Evolutionary conservation across 1,139 yeast genomes (phyloP).

Genomic region (Geotrichum phurueaensis): DNA sequence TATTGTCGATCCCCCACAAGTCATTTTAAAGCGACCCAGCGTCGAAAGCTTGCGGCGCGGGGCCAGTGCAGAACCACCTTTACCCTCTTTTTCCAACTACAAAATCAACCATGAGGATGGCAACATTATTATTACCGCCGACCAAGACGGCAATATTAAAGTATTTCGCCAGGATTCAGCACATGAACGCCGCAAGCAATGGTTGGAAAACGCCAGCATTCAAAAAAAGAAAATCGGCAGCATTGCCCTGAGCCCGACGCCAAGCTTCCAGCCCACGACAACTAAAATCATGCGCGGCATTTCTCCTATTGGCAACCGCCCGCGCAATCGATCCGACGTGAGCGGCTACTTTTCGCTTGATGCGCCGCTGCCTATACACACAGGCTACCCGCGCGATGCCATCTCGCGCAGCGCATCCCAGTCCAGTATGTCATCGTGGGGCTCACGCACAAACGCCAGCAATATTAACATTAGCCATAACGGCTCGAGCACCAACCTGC

Average conservation of each 20-base stretch:
- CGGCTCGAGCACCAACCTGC: neutral
- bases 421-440: slow-evolving; percentile 12
- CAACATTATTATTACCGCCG: slow-evolving; percentile 67
- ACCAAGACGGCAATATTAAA: slow-evolving; percentile 63
- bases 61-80: neutral
- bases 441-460: neutral
- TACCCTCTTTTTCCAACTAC: neutral
- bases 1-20: slow-evolving; percentile 36
- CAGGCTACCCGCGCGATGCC: neutral
- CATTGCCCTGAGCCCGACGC: slow-evolving; percentile 5
- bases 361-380: neutral
- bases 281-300: neutral
- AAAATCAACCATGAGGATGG: slow-evolving; percentile 26
- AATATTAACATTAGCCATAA: neutral
- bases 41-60: neutral
- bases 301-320: slow-evolving; percentile 3
- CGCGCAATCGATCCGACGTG: slow-evolving; percentile 1
- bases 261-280: neutral
- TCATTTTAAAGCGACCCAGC: slow-evolving; percentile 1
- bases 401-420: neutral
- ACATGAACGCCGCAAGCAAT: slow-evolving; percentile 25
- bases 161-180: slow-evolving; percentile 80
- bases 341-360: neutral
- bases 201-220: slow-evolving; percentile 11
- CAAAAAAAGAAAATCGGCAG: slow-evolving; percentile 8